Conservation (phyloP, 371 early-diverging fungal genomes). For the Paraphysoderma sedebokerense region DNA sequence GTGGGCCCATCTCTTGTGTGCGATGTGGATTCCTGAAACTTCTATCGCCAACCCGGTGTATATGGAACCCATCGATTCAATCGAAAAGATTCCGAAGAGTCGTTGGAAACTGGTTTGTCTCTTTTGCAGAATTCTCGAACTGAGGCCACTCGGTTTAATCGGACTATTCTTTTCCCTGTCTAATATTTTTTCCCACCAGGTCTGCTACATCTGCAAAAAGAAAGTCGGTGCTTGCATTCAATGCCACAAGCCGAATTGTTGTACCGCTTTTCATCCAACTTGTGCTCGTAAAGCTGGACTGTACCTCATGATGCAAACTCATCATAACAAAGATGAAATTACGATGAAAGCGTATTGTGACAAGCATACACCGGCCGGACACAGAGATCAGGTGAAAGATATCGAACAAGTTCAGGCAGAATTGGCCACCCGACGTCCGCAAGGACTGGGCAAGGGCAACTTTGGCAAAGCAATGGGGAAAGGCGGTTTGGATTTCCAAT, state of each 20-base stretch:
- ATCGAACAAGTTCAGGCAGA: constrained; percentile 4
- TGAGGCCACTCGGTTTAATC: neutral
- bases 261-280: constrained; percentile 80
- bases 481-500: constrained; percentile 9
- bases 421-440: constrained; percentile 9
- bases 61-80: constrained; percentile 93
- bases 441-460: constrained; percentile 12
- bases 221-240: constrained; percentile 86
- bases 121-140: neutral
- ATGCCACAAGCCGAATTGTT: constrained; percentile 78
- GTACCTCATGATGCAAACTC: constrained; percentile 38
- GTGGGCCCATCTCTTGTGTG: constrained; percentile 95
- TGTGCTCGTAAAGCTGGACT: constrained; percentile 79
- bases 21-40: constrained; percentile 93
- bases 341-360: constrained; percentile 54
- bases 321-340: constrained; percentile 32
- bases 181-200: constrained; percentile 10
- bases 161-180: neutral
- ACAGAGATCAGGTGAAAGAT: neutral
- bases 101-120: constrained; percentile 56
- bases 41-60: constrained; percentile 70
- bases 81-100: constrained; percentile 68
- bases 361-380: constrained; percentile 26
- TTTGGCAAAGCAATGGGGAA: constrained; percentile 9
- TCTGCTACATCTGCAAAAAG: constrained; percentile 73